Percentiles rank a stretch among this genome's conserved stretches.
Evolutionary conservation across 352 stramenopile genomes (phyloP).

Genomic region (Pythium aphanidermatum): DNA sequence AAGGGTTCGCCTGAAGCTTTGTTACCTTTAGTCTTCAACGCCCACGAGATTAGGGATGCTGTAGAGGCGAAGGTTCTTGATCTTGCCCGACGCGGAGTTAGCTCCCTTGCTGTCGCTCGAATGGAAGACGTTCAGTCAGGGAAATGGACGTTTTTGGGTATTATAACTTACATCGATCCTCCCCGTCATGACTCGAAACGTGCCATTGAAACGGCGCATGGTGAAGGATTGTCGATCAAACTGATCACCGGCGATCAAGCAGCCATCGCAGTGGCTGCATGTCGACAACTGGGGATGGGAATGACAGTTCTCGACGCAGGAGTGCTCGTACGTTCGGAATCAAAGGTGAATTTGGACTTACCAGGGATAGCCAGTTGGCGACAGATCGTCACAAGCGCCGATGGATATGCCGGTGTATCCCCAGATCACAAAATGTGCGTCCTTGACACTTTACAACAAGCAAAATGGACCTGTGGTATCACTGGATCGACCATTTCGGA

Average conservation of each 20-base stretch:
- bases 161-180: slow-evolving; percentile 95
- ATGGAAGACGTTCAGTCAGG: slow-evolving; percentile 62
- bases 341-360: too few relatives aligned
- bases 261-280: slow-evolving; percentile 92
- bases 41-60: slow-evolving; percentile 69
- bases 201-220: slow-evolving; percentile 89
- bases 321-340: slow-evolving; percentile 45
- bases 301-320: slow-evolving; percentile 82
- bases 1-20: slow-evolving; percentile 95
- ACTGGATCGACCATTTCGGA: slow-evolving; percentile 77
- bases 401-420: slow-evolving; percentile 93
- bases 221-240: slow-evolving; percentile 93
- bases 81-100: slow-evolving; percentile 83
- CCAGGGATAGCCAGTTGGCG: too few relatives aligned
- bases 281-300: slow-evolving; percentile 88
- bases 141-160: slow-evolving; percentile 91
- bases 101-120: slow-evolving; percentile 84
- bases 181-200: slow-evolving; percentile 92
- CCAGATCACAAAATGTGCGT: slow-evolving; percentile 91
- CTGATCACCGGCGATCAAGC: slow-evolving; percentile 96
- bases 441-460: slow-evolving; percentile 79
- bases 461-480: slow-evolving; percentile 67
- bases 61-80: slow-evolving; percentile 88
- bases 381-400: slow-evolving; percentile 89
- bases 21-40: slow-evolving; percentile 70